Conservation (phyloP, 1,284 basidiomycete genomes). For the Cutaneotrichosporon sp. region DNA sequence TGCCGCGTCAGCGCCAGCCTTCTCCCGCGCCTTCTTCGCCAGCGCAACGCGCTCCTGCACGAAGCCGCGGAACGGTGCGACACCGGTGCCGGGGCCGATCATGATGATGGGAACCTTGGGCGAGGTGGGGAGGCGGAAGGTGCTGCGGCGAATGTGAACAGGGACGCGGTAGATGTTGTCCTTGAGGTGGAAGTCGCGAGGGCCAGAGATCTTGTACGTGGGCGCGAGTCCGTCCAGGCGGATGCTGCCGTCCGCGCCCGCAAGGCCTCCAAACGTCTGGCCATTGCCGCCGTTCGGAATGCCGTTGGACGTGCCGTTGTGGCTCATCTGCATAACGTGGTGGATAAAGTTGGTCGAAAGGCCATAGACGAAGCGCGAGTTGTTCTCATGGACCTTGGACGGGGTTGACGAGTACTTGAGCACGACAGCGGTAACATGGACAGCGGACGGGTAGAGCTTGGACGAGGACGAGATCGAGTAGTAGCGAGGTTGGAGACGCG, state of each 20-base stretch:
- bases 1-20: slow-evolving; percentile 76
- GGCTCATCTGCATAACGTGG: slow-evolving; percentile 76
- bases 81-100: slow-evolving; percentile 97
- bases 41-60: slow-evolving; percentile 95
- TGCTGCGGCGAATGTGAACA: slow-evolving; percentile 90
- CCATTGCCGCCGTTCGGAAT: background rate
- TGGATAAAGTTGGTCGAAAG: slow-evolving; percentile 88
- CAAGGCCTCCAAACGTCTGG: slow-evolving; percentile 19
- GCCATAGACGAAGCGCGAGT: slow-evolving; percentile 67
- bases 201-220: slow-evolving; percentile 81
- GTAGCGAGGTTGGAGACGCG: slow-evolving; percentile 92
- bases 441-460: slow-evolving; percentile 79
- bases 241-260: slow-evolving; percentile 18
- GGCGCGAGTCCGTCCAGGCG: slow-evolving; percentile 54
- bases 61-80: slow-evolving; percentile 98
- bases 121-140: slow-evolving; percentile 93
- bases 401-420: slow-evolving; percentile 77
- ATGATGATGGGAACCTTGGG: slow-evolving; percentile 98
- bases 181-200: slow-evolving; percentile 71
- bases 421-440: slow-evolving; percentile 94
- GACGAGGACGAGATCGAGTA: slow-evolving; percentile 98
- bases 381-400: slow-evolving; percentile 57
- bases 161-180: slow-evolving; percentile 77
- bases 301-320: slow-evolving; percentile 46
- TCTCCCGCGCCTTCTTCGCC: slow-evolving; percentile 87